Percentiles rank a stretch among this genome's conserved stretches.
Evolutionary conservation across 2,329 filamentous ascomycete genomes (phyloP).

Genomic region (Trichoderma oligosporum): DNA sequence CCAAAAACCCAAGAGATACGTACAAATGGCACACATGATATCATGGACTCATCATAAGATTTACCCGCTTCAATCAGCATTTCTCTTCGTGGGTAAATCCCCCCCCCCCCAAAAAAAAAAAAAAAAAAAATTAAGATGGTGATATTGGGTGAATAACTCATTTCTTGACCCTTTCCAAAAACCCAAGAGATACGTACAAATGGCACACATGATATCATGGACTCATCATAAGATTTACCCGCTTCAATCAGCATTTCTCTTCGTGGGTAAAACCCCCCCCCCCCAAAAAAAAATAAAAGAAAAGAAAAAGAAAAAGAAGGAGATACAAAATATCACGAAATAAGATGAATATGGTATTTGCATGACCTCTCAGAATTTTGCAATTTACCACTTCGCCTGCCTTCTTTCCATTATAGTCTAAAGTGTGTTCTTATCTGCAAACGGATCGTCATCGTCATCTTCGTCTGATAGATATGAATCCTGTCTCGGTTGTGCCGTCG

Average conservation of each 20-base stretch:
- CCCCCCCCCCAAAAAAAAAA: not conserved
- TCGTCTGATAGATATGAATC: constrained; percentile 41
- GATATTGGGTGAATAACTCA: not conserved
- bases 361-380: too few relatives aligned
- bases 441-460: constrained; percentile 74
- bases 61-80: not conserved
- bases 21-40: not conserved
- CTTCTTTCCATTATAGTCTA: constrained; percentile 19
- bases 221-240: constrained; percentile 8
- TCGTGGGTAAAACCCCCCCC: not conserved
- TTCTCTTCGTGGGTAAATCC: too few relatives aligned
- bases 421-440: constrained; percentile 78
- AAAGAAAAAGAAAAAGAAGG: not conserved
- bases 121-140: not conserved
- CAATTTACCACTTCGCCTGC: not conserved
- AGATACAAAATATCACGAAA: not conserved
- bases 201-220: not conserved
- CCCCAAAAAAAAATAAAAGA: not conserved
- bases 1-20: not conserved
- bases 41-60: constrained; percentile 9
- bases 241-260: not conserved
- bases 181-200: not conserved
- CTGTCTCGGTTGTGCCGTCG: constrained; percentile 32
- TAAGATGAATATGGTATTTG: not conserved
- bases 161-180: not conserved